phyloP scores from a whole-genome alignment of 257 asterid genomes.

The Jacaranda mimosifolia region DNA sequence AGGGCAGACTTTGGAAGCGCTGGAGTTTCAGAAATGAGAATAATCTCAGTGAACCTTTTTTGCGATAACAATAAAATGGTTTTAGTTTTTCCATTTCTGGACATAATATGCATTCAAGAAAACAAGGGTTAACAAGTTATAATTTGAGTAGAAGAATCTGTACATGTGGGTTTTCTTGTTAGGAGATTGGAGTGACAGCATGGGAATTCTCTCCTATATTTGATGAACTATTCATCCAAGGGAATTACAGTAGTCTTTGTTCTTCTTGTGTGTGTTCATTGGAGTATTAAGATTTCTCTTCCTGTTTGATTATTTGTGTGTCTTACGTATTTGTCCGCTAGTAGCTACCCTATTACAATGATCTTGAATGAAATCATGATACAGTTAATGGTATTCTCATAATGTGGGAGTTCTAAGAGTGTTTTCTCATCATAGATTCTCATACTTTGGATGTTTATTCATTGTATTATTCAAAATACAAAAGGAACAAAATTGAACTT shows the following conservation, averaged over 20 bases:
- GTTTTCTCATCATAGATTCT: slow-evolving; percentile 15
- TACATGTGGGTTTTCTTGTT: no score
- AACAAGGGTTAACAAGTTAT: neutral
- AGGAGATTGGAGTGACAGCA: neutral
- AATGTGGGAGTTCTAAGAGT: neutral
- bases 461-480: neutral
- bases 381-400: neutral
- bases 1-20: neutral
- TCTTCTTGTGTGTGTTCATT: neutral
- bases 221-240: neutral
- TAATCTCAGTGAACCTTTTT: neutral
- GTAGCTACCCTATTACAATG: neutral
- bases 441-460: slow-evolving; percentile 1
- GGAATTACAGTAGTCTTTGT: neutral
- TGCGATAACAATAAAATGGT: neutral
- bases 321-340: neutral
- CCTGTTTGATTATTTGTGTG: neutral
- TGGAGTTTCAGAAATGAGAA: neutral
- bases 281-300: neutral
- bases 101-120: neutral
- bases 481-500: neutral
- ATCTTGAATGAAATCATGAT: neutral
- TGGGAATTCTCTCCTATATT: neutral
- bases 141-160: neutral
- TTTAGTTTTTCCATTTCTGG: neutral